Evolutionary conservation across 116 monocot genomes (phyloP).

Genomic region (Dioscorea cayenensis): DNA sequence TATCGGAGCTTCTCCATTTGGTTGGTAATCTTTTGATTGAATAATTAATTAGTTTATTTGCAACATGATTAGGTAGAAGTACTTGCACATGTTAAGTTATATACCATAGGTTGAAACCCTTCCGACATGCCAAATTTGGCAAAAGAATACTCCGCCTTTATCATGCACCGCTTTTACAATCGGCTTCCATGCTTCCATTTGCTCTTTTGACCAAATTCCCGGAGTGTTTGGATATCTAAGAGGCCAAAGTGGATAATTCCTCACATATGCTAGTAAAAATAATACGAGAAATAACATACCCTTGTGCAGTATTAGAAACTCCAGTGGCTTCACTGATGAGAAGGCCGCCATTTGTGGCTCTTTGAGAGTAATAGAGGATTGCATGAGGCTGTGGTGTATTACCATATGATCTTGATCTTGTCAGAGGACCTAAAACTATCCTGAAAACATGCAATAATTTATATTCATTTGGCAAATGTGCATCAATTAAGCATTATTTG

Average conservation of each 20-base stretch:
- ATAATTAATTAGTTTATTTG: not conserved
- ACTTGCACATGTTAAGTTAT: not conserved
- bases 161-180: constrained; percentile 52
- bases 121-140: constrained; percentile 51
- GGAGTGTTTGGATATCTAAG: constrained; percentile 23
- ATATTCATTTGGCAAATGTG: not conserved
- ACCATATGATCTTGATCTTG: constrained; percentile 41
- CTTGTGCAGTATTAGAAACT: constrained; percentile 44
- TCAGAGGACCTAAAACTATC: constrained; percentile 42
- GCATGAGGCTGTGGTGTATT: constrained; percentile 44
- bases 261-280: not conserved
- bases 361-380: constrained; percentile 39
- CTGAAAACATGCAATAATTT: constrained; percentile 7
- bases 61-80: not conserved
- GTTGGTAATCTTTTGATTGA: constrained; percentile 25
- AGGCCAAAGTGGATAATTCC: not conserved
- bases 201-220: constrained; percentile 62
- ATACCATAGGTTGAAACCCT: constrained; percentile 39
- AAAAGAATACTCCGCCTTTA: constrained; percentile 48
- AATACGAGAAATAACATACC: constrained; percentile 6
- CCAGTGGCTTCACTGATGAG: constrained; percentile 44
- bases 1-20: constrained; percentile 48
- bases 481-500: not conserved
- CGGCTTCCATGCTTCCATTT: constrained; percentile 62
- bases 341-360: constrained; percentile 31